Conservation (phyloP, 2,329 filamentous ascomycete species). For the Alternaria incomplexa region DNA sequence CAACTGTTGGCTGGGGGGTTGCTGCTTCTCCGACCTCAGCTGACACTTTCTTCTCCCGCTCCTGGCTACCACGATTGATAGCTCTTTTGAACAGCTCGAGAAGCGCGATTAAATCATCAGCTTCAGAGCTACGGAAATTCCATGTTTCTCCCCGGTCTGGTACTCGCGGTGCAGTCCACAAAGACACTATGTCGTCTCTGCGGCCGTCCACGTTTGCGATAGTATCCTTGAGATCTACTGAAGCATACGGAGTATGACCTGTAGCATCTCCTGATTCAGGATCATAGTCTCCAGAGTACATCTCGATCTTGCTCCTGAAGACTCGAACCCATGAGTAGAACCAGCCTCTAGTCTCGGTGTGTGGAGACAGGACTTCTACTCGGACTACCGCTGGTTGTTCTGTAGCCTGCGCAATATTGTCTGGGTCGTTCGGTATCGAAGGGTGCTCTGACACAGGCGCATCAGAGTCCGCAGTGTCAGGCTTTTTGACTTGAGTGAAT, state of each 20-base stretch:
- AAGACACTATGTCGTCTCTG: not conserved
- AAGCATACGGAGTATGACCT: not conserved
- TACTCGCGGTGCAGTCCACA: not conserved
- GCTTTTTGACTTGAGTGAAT: constrained; percentile 14
- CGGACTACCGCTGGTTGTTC: constrained; percentile 6
- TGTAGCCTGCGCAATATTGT: not conserved
- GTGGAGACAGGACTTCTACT: constrained; percentile 14
- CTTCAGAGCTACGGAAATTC: constrained; percentile 2
- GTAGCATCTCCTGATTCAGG: no score
- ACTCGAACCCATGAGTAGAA: not conserved
- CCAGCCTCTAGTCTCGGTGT: not conserved
- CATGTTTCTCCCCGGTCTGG: not conserved
- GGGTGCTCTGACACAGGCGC: fast-evolving
- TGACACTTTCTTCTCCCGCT: not conserved
- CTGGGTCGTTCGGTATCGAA: not conserved
- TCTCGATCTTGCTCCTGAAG: not conserved
- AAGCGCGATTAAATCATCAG: constrained; percentile 3
- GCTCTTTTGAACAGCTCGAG: constrained; percentile 7
- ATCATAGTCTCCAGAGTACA: not conserved
- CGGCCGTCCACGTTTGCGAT: not conserved
- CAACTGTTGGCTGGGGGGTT: not conserved
- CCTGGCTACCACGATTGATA: not conserved
- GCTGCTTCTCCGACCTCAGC: not conserved
- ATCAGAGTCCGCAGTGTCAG: not conserved
- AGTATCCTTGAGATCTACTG: not conserved